A percentile compares a stretch with the other conserved stretches of the same genome.
These are phyloP conservation scores for peach (Prunus persica) DNA, from an alignment of 306 rosid species.

Conservation along the genomic window DNA sequence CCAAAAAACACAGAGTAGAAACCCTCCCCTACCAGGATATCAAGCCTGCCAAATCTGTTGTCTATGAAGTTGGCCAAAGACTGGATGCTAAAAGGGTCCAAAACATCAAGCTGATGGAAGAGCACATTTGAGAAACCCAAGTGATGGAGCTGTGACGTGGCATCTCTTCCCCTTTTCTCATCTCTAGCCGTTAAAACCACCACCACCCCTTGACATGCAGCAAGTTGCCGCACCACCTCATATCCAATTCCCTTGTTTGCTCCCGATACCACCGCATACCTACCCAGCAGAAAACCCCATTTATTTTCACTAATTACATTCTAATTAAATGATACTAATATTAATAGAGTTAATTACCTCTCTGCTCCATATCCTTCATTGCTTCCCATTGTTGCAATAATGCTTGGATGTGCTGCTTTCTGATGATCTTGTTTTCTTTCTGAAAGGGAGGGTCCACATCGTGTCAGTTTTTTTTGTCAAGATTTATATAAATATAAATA, in stretches of 20 bases:
- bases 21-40: constrained; percentile 40
- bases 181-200: constrained; percentile 55
- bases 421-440: not conserved
- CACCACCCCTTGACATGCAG: constrained; percentile 32
- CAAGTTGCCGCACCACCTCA: constrained; percentile 46
- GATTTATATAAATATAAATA: no score
- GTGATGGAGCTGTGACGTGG: constrained; percentile 34
- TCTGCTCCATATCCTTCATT: constrained; percentile 15
- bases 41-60: constrained; percentile 44
- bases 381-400: no score
- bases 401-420: no score
- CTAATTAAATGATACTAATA: no score
- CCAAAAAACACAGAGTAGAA: not conserved
- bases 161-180: constrained; percentile 41
- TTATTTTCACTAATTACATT: no score
- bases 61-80: constrained; percentile 38
- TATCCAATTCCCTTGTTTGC: constrained; percentile 56
- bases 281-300: not conserved
- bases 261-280: constrained; percentile 54
- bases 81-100: constrained; percentile 32
- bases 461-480: no score
- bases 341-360: constrained; percentile 4
- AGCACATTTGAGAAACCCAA: constrained; percentile 35
- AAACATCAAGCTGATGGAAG: constrained; percentile 55
- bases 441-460: not conserved